phyloP scores from a whole-genome alignment of 164 flowering plant genomes.

The Nymphaea colorata region DNA sequence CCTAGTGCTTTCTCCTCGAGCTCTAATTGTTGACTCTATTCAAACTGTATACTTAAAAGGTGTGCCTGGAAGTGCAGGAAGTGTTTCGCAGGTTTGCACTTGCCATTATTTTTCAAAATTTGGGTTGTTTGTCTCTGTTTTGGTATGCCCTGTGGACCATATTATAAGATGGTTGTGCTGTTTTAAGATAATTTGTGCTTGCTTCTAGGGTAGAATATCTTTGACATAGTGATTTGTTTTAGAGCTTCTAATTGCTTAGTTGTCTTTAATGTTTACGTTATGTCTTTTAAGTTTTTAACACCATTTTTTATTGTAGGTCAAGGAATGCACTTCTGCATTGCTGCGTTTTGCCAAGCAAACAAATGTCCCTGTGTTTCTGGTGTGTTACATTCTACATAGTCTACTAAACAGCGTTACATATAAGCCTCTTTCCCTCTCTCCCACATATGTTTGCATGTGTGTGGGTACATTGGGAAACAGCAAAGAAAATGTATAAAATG shows the following conservation, averaged over 20 bases:
- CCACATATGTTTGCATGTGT: too few relatives aligned
- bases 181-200: too few relatives aligned
- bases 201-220: too few relatives aligned
- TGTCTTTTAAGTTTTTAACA: too few relatives aligned
- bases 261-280: too few relatives aligned
- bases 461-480: too few relatives aligned
- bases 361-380: slow-evolving; percentile 71
- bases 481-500: too few relatives aligned
- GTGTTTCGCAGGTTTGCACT: slow-evolving; percentile 46
- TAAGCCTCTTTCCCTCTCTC: too few relatives aligned
- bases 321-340: slow-evolving; percentile 82
- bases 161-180: too few relatives aligned
- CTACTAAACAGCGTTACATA: too few relatives aligned
- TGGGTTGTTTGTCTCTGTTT: slow-evolving; percentile 1
- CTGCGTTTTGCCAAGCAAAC: slow-evolving; percentile 82
- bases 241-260: too few relatives aligned
- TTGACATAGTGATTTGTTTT: too few relatives aligned
- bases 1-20: slow-evolving; percentile 54
- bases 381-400: slow-evolving; percentile 15
- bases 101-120: not conserved
- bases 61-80: slow-evolving; percentile 81
- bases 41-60: slow-evolving; percentile 82
- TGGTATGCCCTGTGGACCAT: not conserved
- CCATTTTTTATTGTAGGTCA: slow-evolving; percentile 40
- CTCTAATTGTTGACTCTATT: slow-evolving; percentile 83